These are phyloP conservation scores for Boletus bicolor DNA, from an alignment of 768 basidiomycete species.

Conservation along the genomic window DNA sequence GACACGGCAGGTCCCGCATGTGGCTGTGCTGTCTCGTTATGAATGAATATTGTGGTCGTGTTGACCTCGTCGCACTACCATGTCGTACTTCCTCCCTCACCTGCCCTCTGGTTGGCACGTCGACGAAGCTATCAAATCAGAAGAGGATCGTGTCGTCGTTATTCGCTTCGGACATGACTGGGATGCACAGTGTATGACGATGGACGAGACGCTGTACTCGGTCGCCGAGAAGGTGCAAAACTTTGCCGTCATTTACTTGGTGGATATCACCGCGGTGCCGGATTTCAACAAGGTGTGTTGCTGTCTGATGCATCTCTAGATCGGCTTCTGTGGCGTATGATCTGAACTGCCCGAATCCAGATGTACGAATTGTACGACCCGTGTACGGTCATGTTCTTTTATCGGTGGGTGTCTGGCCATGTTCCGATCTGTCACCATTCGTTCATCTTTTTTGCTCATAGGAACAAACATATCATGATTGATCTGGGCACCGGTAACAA, in stretches of 20 bases:
- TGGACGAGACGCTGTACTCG: constrained; percentile 94
- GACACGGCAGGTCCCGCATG: background rate
- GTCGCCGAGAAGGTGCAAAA: constrained; percentile 98
- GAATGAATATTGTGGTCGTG: too few relatives aligned
- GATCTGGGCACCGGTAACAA: constrained; percentile 99
- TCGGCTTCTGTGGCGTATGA: background rate
- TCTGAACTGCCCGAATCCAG: constrained; percentile 37
- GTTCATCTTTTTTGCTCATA: constrained; percentile 28
- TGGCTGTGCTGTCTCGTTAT: background rate
- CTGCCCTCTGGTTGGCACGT: constrained; percentile 96
- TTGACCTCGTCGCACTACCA: constrained; percentile 24
- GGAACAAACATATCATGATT: constrained; percentile 99
- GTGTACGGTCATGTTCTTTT: constrained; percentile 98
- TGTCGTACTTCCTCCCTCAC: constrained; percentile 91
- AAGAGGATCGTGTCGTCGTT: constrained; percentile 93
- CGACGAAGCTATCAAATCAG: constrained; percentile 97
- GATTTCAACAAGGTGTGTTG: constrained; percentile 90
- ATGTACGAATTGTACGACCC: constrained; percentile 99
- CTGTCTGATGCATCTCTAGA: background rate
- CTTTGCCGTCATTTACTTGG: constrained; percentile 94
- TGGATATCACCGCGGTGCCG: constrained; percentile 94
- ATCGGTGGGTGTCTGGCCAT: constrained; percentile 57
- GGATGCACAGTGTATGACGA: constrained; percentile 95
- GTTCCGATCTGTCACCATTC: background rate
- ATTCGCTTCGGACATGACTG: constrained; percentile 94